A percentile compares a stretch with the other conserved stretches of the same genome.
phyloP scores from a whole-genome alignment of 805 yeast species.

The Wickerhamomyces canadensis region DNA sequence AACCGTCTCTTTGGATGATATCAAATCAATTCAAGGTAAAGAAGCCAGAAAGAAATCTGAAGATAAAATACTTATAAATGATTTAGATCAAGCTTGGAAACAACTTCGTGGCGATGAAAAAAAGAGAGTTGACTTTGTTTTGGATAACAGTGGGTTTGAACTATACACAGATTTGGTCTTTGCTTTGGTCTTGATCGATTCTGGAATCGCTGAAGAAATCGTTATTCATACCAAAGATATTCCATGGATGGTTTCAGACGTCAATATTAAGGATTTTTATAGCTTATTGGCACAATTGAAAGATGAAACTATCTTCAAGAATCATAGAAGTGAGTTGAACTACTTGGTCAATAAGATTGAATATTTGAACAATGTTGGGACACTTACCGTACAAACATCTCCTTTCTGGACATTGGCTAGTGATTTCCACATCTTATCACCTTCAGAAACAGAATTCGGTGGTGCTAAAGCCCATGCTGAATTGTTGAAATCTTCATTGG shows the following conservation, averaged over 20 bases:
- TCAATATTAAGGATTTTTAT: conserved; percentile 75
- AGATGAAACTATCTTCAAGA: conserved; percentile 45
- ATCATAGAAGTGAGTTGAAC: conserved; percentile 40
- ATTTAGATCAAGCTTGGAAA: conserved; percentile 64
- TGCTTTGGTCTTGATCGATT: conserved; percentile 62
- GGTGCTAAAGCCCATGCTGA: conserved; percentile 59
- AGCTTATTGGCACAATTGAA: conserved; percentile 50
- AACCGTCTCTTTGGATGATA: conserved; percentile 83
- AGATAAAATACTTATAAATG: conserved; percentile 72
- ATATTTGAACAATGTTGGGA: conserved; percentile 39
- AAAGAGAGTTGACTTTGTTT: conserved; percentile 66
- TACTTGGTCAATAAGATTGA: conserved; percentile 41
- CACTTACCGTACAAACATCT: conserved; percentile 47
- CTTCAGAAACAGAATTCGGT: conserved; percentile 45
- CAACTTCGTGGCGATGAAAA: conserved; percentile 18
- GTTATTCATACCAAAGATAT: conserved; percentile 83
- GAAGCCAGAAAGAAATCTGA: conserved; percentile 80
- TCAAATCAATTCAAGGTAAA: conserved; percentile 86
- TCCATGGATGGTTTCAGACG: conserved; percentile 98
- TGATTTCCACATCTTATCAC: conserved; percentile 67
- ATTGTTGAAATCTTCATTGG: conserved; percentile 57
- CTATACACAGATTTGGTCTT: conserved; percentile 78
- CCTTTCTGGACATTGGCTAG: conserved; percentile 83
- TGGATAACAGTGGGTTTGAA: conserved; percentile 95
- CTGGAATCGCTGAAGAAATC: conserved; percentile 56